A percentile compares a stretch with the other conserved stretches of the same genome.
These are phyloP conservation scores for Sporothrix pseudoabietina DNA, from an alignment of 2,329 filamentous ascomycete genomes.

Conservation along the genomic window DNA sequence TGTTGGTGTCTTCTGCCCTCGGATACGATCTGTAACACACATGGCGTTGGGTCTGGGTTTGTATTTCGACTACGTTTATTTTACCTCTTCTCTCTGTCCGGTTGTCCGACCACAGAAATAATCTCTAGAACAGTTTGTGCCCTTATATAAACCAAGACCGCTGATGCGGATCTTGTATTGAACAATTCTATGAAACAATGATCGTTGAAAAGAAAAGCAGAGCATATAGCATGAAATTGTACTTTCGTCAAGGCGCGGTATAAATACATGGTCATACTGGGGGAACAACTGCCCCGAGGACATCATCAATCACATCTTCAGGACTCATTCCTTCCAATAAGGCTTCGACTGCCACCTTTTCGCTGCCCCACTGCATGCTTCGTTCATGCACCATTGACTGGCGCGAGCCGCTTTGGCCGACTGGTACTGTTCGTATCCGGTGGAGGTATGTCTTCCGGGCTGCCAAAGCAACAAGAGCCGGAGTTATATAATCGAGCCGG, in stretches of 20 bases:
- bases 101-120: neutral
- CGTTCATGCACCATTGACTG: constrained; percentile 63
- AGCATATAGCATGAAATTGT: neutral
- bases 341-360: constrained; percentile 66
- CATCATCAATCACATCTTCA: constrained; percentile 67
- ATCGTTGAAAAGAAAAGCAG: neutral
- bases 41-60: constrained; percentile 27
- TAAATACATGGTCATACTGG: constrained; percentile 47
- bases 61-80: neutral
- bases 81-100: neutral
- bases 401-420: constrained; percentile 43
- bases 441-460: constrained; percentile 86
- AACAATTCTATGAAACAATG: neutral
- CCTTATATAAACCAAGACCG: neutral
- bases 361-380: constrained; percentile 92
- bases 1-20: neutral
- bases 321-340: constrained; percentile 64
- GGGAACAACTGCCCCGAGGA: constrained; percentile 58
- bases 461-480: constrained; percentile 79
- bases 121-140: neutral
- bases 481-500: constrained; percentile 76
- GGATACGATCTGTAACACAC: constrained; percentile 9
- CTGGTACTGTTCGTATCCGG: constrained; percentile 69
- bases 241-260: neutral
- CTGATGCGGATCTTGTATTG: neutral